Evolutionary conservation across 2,329 filamentous ascomycete genomes (phyloP), one percentile per base, ranked within the genome.

Genomic region (Pseudogymnoascus pannorum): DNA sequence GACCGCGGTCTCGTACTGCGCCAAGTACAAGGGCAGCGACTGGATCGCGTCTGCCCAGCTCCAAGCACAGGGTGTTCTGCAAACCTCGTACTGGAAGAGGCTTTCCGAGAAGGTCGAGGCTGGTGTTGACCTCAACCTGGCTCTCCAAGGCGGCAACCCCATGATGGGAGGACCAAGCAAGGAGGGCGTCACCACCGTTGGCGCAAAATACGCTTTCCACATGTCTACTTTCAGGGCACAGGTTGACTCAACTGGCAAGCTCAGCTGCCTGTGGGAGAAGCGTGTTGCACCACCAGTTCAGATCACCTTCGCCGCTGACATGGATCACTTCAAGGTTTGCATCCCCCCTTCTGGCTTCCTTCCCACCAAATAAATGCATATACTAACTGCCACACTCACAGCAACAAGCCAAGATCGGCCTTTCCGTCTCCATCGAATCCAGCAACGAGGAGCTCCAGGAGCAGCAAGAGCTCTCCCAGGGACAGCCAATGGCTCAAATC

Each of bases 161-260:
- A 78, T 90, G 76, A 92, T 94, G 86, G 91, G 91, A 70, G 85
- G 82, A 63, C 86, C 86, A 54, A 74, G 87, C 60, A 93, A 92
- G 76, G 92, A 99, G 75, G 94, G 94, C 61, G 83, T 91, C 64
- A 92, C 95, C 60, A 91, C 92, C 60, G 83, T 97, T 70, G 94
- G 93, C 71, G 91, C 92, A 74, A 99, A 99, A 79, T 99, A 99
- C 78, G 93, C 97, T 75, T 99, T 99, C 85, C 86, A 91, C 72
- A 90, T 92, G 78, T 94, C 91, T 61, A 94, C 91, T 58, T 96
- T 97, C 86, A 87, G 93, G 67, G 94, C 93, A 48, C 94, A 99
- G 79, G 84, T 97, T 69, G 94, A 99, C 78, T 95, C 92, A 71
- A 87, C 91, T 74, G 94, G 94, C 75, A 96, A 96, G 80, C 82